Percentiles rank a stretch among this genome's conserved stretches.
Conservation (phyloP, 441 rosid genomes). For the Croton setiger region DNA sequence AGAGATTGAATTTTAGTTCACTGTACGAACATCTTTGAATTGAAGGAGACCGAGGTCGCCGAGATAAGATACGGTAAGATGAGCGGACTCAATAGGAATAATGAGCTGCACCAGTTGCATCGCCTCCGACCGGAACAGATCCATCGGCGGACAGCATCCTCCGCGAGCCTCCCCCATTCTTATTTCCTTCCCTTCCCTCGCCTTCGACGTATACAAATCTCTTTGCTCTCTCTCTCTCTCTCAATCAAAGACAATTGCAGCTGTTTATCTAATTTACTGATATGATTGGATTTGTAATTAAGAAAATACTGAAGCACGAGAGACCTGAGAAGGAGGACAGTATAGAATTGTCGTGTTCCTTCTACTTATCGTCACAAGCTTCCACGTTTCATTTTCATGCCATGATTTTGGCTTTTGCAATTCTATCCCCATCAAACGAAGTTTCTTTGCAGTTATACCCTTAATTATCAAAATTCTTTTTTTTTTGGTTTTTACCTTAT, state of each 20-base stretch:
- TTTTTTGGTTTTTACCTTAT: no score
- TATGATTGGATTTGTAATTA: neutral
- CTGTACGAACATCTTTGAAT: slow-evolving; percentile 75
- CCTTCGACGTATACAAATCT: slow-evolving; percentile 10
- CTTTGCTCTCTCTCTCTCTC: slow-evolving; percentile 2
- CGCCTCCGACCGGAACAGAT: slow-evolving; percentile 78
- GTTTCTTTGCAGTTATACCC: slow-evolving; percentile 4
- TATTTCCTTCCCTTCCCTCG: neutral
- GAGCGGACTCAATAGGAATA: slow-evolving; percentile 84
- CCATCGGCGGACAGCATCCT: slow-evolving; percentile 87
- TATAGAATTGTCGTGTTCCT: slow-evolving; percentile 16
- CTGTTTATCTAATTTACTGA: neutral
- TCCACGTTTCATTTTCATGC: slow-evolving; percentile 19
- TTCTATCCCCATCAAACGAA: neutral
- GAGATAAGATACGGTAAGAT: slow-evolving; percentile 74
- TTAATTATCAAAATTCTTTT: neutral
- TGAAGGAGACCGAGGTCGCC: slow-evolving; percentile 87
- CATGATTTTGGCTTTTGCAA: neutral
- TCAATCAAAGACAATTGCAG: neutral
- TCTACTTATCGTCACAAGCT: slow-evolving; percentile 13
- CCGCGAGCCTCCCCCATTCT: slow-evolving; percentile 50
- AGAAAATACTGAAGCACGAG: neutral
- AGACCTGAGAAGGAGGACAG: neutral
- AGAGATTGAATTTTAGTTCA: neutral
- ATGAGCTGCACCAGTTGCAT: slow-evolving; percentile 87